phyloP scores from a whole-genome alignment of 163 green algal species.

The Scenedesmus sp. region DNA sequence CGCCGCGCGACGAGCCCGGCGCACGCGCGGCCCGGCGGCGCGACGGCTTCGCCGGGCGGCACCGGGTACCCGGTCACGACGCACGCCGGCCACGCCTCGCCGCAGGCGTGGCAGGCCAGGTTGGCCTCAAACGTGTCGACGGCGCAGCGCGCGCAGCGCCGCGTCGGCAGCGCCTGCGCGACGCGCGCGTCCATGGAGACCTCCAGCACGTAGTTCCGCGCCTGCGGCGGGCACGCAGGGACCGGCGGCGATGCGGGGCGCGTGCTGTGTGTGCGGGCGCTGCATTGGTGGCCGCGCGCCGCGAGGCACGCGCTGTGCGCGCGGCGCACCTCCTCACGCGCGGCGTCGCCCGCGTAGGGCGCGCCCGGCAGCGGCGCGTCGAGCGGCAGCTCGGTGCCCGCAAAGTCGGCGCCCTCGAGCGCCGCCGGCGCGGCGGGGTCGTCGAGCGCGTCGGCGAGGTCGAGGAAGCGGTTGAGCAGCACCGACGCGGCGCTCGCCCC shows the following conservation, averaged over 20 bases:
- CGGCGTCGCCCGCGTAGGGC: constrained; percentile 60
- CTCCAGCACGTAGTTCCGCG: constrained; percentile 73
- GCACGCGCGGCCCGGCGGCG: constrained; percentile 57
- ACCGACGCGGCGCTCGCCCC: constrained; percentile 79
- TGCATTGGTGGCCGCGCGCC: no score
- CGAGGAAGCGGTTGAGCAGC: constrained; percentile 84
- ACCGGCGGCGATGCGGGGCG: no score
- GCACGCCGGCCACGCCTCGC: constrained; percentile 62
- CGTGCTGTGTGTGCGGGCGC: neutral
- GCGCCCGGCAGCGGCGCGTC: constrained; percentile 71
- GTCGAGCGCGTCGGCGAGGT: constrained; percentile 85
- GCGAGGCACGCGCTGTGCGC: neutral
- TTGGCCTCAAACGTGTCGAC: constrained; percentile 69
- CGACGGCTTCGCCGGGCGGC: constrained; percentile 47
- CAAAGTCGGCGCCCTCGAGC: constrained; percentile 78
- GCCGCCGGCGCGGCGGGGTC: constrained; percentile 51
- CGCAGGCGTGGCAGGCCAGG: constrained; percentile 74
- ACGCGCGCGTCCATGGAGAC: constrained; percentile 74
- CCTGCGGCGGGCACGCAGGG: constrained; percentile 36
- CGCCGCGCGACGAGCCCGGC: constrained; percentile 52
- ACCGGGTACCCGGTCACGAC: constrained; percentile 62
- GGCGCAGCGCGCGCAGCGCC: constrained; percentile 69
- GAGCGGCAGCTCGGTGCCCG: constrained; percentile 70
- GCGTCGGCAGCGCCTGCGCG: constrained; percentile 59
- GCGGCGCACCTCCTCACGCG: constrained; percentile 57